Conservation (phyloP, 2,329 filamentous ascomycete genomes). For the Neonectria magnoliae region DNA sequence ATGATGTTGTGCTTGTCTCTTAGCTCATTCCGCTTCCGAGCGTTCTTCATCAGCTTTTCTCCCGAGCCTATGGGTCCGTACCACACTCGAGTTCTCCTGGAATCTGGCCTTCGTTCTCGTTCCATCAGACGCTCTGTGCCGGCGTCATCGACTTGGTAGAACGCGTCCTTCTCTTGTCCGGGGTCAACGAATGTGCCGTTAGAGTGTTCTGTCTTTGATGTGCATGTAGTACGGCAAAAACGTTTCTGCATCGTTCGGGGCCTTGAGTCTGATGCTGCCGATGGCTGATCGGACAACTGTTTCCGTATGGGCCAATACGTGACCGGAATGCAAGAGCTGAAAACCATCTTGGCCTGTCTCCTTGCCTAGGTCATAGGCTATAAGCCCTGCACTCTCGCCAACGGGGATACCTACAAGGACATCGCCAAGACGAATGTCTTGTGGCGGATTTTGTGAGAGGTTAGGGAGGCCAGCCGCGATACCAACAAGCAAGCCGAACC, state of each 20-base stretch:
- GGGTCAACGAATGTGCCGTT: constrained; percentile 44
- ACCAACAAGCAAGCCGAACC: constrained; percentile 50
- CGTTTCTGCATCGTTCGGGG: constrained; percentile 30
- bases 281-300: constrained; percentile 48
- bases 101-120: constrained; percentile 28
- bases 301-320: constrained; percentile 42
- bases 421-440: constrained; percentile 52
- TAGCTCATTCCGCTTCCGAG: constrained; percentile 34
- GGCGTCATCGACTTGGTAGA: constrained; percentile 31
- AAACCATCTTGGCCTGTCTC: constrained; percentile 42
- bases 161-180: constrained; percentile 42
- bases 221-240: constrained; percentile 39
- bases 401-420: constrained; percentile 46
- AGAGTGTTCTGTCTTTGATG: constrained; percentile 37
- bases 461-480: constrained; percentile 49
- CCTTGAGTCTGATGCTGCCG: constrained; percentile 42
- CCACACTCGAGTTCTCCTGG: constrained; percentile 44
- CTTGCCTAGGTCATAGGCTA: constrained; percentile 49
- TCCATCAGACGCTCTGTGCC: constrained; percentile 11
- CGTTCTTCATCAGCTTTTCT: constrained; percentile 45
- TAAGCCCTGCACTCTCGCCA: constrained; percentile 38
- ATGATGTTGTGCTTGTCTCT: constrained; percentile 43
- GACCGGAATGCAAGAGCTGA: constrained; percentile 39
- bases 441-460: constrained; percentile 33
- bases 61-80: constrained; percentile 48